A percentile compares a stretch with the other conserved stretches of the same genome.
These are phyloP conservation scores for Lasiodiplodia theobromae DNA, from an alignment of 2,329 filamentous ascomycete genomes.

Conservation along the genomic window DNA sequence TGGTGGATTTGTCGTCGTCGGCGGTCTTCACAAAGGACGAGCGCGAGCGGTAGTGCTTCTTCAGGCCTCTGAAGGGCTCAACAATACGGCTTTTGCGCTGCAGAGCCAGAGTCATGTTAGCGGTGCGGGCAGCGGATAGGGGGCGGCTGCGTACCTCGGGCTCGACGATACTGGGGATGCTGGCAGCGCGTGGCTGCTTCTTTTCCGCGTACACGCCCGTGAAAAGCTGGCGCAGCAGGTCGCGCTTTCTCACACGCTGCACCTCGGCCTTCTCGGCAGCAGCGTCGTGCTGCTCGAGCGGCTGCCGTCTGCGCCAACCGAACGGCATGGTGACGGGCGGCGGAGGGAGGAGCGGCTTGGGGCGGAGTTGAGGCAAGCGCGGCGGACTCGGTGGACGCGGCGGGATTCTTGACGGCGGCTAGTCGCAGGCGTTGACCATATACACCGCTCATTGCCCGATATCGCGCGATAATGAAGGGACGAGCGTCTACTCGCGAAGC, in stretches of 20 bases:
- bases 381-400: conserved; percentile 4
- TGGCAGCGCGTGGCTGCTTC: conserved; percentile 24
- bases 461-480: conserved; percentile 28
- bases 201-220: conserved; percentile 7
- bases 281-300: conserved; percentile 20
- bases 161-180: conserved; percentile 18
- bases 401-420: conserved; percentile 22
- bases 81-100: conserved; percentile 26
- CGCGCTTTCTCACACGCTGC: conserved; percentile 28
- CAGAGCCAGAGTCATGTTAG: conserved; percentile 16
- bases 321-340: conserved; percentile 23
- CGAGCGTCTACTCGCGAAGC: conserved; percentile 20
- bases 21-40: conserved; percentile 22
- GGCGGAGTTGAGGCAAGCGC: conserved; percentile 12
- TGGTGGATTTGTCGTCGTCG: conserved; percentile 17
- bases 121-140: background rate
- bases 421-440: conserved; percentile 12
- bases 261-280: conserved; percentile 8
- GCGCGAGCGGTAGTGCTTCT: conserved; percentile 27
- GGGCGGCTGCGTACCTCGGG: conserved; percentile 16
- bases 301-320: conserved; percentile 26
- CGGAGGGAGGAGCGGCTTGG: background rate
- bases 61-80: conserved; percentile 24
- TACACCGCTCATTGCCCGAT: conserved; percentile 31
- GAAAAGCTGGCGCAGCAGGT: conserved; percentile 28